Evolutionary conservation across 495 filamentous ascomycete species (phyloP).

Genomic region (Xylaria palmicola): DNA sequence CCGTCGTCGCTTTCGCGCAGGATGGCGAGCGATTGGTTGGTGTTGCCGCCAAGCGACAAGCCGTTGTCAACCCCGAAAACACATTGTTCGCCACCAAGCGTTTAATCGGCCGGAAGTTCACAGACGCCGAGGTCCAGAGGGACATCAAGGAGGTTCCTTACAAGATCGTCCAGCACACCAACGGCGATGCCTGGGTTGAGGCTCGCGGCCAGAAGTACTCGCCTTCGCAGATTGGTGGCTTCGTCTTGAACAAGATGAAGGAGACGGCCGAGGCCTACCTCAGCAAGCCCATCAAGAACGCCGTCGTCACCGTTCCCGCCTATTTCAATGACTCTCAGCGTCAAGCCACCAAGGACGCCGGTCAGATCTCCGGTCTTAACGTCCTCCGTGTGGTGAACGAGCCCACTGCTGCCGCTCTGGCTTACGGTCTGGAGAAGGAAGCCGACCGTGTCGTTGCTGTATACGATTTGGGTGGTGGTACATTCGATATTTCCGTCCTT

Average conservation of each 20-base stretch:
- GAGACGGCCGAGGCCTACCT: constrained; percentile 93
- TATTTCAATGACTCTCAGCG: constrained; percentile 99
- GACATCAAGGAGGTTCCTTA: constrained; percentile 98
- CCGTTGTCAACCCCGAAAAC: constrained; percentile 98
- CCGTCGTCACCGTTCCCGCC: constrained; percentile 92
- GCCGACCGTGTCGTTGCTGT: constrained; percentile 87
- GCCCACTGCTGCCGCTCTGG: constrained; percentile 90
- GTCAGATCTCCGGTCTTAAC: constrained; percentile 92
- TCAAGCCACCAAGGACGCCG: constrained; percentile 97
- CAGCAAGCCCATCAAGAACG: constrained; percentile 86
- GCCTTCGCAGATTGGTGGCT: constrained; percentile 96
- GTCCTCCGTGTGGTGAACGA: constrained; percentile 97
- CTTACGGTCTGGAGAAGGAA: constrained; percentile 94
- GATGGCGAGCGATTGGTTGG: constrained; percentile 97
- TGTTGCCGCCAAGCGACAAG: constrained; percentile 98
- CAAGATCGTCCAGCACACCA: constrained; percentile 98
- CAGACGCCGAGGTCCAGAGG: constrained; percentile 91
- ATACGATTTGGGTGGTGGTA: constrained; percentile 98
- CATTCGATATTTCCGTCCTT: constrained; percentile 96
- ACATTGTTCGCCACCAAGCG: constrained; percentile 99
- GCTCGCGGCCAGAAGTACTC: constrained; percentile 97
- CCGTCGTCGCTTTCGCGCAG: constrained; percentile 94
- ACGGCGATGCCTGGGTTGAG: constrained; percentile 97
- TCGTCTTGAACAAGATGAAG: constrained; percentile 98
- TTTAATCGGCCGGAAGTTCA: constrained; percentile 98